Evolutionary conservation across 2,329 filamentous ascomycete species (phyloP), one percentile per base, ranked within the genome.

Genomic region (Xylaria arbuscula): DNA sequence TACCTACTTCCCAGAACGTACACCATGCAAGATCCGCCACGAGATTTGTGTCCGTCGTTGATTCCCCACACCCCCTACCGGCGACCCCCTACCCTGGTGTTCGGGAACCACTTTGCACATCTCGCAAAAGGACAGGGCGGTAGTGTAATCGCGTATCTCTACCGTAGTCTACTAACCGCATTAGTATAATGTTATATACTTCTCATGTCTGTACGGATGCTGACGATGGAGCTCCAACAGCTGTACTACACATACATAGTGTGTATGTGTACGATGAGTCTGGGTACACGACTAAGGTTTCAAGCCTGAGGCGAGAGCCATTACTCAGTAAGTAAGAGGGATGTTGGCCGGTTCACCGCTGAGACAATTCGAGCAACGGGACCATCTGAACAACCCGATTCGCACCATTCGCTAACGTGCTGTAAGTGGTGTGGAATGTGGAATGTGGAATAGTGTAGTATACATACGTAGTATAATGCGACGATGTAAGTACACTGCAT

Each of bases 11-110:
- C 40, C 40, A 7, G 22, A 32, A 34, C 24, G 11, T 32, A 32
- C 47, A 24, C 55, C 15, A 70, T 70, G 66, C 68, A 70, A 68
- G 68, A 70, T 70, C 62, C 55, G 54, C 68, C 68, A 66, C 66
- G 62, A 66, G 65, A 63, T 63, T 66, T 32, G 36, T 50, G 24
- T 47, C 48, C 36, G 63, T 69, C 55, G 10, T 24, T 28, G 28
- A 28, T 28, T 13, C 42, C 15, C 19, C 38, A 54, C 48, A 7
- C n/a, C 36, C 38, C 38, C 8, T 45, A 15, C 19, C 28, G 28
- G 28, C 28, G 28, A 54, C 48, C 6, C n/a, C 38, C 38, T 8
- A 28, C 7, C 19, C 36, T 13, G 55, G 22, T 45, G 45, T 57
- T n/a, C 55, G 54, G 34, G 34, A 55, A 40, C 34, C 36, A 40